phyloP scores from a whole-genome alignment of 108 stramenopile genomes.

The Hondaea fermentalgiana region DNA sequence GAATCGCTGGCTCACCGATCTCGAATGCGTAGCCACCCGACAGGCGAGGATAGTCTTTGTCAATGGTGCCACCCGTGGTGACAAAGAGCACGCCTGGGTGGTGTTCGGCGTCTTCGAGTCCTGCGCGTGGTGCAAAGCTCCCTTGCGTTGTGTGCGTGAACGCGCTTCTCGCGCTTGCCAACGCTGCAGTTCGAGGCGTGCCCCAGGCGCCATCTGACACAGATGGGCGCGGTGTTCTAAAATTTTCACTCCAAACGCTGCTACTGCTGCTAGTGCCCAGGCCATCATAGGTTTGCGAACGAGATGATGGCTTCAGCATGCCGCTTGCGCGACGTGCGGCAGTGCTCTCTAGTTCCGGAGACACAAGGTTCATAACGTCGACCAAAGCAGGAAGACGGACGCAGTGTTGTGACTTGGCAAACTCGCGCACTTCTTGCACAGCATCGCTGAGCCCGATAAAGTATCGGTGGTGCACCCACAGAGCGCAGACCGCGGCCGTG shows the following conservation, averaged over 20 bases:
- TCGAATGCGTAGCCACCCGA: background rate
- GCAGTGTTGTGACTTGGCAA: background rate
- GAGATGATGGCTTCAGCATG: background rate
- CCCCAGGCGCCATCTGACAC: background rate
- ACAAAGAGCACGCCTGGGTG: background rate
- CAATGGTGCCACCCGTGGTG: background rate
- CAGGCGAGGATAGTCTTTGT: background rate
- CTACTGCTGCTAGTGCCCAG: background rate
- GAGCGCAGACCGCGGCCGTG: background rate
- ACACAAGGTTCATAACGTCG: background rate
- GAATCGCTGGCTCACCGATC: background rate
- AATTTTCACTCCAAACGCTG: background rate
- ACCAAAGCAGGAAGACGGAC: background rate
- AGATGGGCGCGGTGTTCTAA: no score
- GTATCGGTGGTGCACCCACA: background rate
- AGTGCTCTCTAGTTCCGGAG: background rate
- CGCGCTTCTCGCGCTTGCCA: background rate
- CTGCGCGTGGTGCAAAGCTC: no score
- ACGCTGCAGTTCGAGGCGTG: background rate
- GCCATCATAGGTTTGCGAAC: background rate
- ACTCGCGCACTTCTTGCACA: background rate
- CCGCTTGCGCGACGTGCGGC: background rate
- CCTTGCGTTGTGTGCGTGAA: background rate
- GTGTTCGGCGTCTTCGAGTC: no score
- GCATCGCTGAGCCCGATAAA: background rate